These are phyloP conservation scores for Pseudonitzschia multiseries DNA, from an alignment of 108 stramenopile genomes.

Conservation along the genomic window DNA sequence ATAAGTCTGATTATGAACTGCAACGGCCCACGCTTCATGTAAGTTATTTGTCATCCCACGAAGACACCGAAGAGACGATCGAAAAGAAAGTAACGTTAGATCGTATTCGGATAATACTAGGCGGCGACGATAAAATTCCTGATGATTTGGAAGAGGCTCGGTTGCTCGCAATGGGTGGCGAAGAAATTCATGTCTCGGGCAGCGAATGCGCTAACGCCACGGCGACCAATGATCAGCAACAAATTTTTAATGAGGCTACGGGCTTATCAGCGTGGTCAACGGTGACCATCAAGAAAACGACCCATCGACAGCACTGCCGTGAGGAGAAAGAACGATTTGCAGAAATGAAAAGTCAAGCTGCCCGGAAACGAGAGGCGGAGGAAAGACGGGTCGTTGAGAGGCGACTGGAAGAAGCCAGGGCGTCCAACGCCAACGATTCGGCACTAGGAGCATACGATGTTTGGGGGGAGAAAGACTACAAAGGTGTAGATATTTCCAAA, in stretches of 20 bases:
- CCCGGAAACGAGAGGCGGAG: conserved; percentile 43
- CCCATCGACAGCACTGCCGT: conserved; percentile 56
- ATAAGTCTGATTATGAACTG: not conserved
- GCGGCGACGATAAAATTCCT: conserved; percentile 66
- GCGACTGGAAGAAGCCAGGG: conserved; percentile 80
- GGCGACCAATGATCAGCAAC: conserved; percentile 1
- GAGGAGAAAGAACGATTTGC: conserved; percentile 60
- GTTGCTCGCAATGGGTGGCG: conserved; percentile 68
- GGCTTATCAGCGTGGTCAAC: conserved; percentile 77
- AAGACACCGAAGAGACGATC: conserved; percentile 72
- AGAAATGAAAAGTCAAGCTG: conserved; percentile 42
- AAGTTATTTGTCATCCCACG: conserved; percentile 50
- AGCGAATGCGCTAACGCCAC: not conserved
- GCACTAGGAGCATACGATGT: conserved; percentile 86
- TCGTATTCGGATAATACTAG: conserved; percentile 66
- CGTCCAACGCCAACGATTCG: conserved; percentile 79
- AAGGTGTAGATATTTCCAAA: conserved; percentile 73
- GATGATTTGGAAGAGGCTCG: conserved; percentile 79
- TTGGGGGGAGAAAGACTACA: conserved; percentile 67
- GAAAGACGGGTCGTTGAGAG: conserved; percentile 50
- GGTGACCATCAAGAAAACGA: conserved; percentile 63
- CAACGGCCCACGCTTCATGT: conserved; percentile 51
- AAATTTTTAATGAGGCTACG: conserved; percentile 67
- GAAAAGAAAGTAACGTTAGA: conserved; percentile 58
- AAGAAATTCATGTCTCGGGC: conserved; percentile 46